Conservation (phyloP, 208 protist genomes). For the Phytomonas francai region DNA sequence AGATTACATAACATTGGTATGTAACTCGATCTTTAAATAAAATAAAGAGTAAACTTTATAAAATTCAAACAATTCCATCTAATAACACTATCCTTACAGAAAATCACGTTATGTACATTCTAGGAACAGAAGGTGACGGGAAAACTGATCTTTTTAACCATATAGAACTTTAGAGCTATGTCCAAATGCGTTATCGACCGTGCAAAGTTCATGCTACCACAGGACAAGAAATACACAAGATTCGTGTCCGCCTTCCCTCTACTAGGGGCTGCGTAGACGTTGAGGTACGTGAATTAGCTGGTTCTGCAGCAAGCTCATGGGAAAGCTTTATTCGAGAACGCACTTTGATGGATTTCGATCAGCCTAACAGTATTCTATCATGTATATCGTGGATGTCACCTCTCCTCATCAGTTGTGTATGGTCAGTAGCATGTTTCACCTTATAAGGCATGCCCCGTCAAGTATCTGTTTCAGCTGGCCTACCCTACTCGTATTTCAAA, state of each 20-base stretch:
- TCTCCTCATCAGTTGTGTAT: slow-evolving; percentile 48
- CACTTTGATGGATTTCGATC: slow-evolving; percentile 14
- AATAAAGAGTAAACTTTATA: neutral
- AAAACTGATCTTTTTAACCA: slow-evolving; percentile 70
- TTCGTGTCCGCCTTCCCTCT: slow-evolving; percentile 16
- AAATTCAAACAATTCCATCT: neutral
- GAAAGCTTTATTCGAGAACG: slow-evolving; percentile 49
- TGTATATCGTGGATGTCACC: slow-evolving; percentile 67
- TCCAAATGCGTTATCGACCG: slow-evolving; percentile 17
- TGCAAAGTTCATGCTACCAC: slow-evolving; percentile 35
- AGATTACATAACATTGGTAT: neutral
- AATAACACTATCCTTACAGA: neutral
- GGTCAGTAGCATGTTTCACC: slow-evolving; percentile 26
- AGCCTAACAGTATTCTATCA: slow-evolving; percentile 17
- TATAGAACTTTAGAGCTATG: slow-evolving; percentile 26
- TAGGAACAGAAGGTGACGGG: slow-evolving; percentile 54
- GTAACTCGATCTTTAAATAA: neutral
- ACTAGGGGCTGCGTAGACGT: slow-evolving; percentile 16
- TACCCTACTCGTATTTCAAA: slow-evolving; percentile 50
- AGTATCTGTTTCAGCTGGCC: slow-evolving; percentile 50
- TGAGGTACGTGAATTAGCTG: slow-evolving; percentile 62
- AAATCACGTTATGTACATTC: slow-evolving; percentile 38
- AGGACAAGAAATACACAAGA: slow-evolving; percentile 53
- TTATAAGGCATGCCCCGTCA: slow-evolving; percentile 18
- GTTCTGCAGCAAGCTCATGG: slow-evolving; percentile 44